Conservation (phyloP, 192 early-diverging fungal genomes). For the Dissophora globulifera region DNA sequence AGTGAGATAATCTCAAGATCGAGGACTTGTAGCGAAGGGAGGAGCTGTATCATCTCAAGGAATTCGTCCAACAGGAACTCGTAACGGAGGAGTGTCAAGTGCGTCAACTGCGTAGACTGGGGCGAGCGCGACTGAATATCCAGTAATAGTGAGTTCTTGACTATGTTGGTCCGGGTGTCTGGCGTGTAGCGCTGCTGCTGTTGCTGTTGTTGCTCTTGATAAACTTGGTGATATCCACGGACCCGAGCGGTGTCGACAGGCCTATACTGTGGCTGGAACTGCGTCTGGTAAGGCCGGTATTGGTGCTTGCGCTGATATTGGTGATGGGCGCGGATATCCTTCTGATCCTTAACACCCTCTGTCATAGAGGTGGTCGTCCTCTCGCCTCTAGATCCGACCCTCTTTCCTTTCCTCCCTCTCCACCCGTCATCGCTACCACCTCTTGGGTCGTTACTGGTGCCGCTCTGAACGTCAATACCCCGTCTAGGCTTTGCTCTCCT, state of each 20-base stretch:
- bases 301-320: neutral
- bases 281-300: too few species aligned
- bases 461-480: neutral
- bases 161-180: neutral
- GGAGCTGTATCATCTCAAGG: slow-evolving; percentile 21
- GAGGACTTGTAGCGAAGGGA: slow-evolving; percentile 12
- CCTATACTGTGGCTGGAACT: too few species aligned
- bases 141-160: slow-evolving; percentile 19
- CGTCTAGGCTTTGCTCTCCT: neutral
- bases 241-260: too few species aligned
- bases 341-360: neutral
- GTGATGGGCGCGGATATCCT: too few species aligned
- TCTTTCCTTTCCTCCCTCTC: neutral
- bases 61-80: slow-evolving; percentile 31
- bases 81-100: slow-evolving; percentile 17
- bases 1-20: slow-evolving; percentile 21
- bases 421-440: neutral
- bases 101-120: slow-evolving; percentile 17
- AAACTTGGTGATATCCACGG: neutral
- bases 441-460: neutral
- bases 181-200: slow-evolving; percentile 1
- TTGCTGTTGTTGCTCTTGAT: slow-evolving; percentile 3
- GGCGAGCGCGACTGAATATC: slow-evolving; percentile 8
- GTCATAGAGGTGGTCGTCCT: neutral
- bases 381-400: neutral